Conservation (phyloP, 148 eudicot species). For the Vaccinium macrocarpon region DNA sequence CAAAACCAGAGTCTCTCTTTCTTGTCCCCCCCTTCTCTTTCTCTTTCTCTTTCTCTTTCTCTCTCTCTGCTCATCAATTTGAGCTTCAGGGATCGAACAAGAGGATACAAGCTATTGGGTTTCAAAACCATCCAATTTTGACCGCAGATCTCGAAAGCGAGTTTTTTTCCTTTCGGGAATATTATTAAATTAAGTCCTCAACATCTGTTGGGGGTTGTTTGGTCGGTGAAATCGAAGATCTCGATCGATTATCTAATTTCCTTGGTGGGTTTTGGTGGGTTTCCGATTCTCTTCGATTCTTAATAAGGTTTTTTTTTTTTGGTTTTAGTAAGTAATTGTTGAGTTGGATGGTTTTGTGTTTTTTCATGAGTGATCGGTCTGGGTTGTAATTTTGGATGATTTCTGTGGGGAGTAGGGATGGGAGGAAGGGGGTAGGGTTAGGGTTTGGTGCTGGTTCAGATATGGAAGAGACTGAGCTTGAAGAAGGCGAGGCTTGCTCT, state of each 20-base stretch:
- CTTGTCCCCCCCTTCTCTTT: background rate
- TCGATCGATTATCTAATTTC: conserved; percentile 39
- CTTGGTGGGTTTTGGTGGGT: conserved; percentile 32
- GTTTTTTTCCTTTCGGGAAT: background rate
- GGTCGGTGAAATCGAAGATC: conserved; percentile 41
- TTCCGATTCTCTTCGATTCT: conserved; percentile 28
- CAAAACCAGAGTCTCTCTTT: conserved; percentile 49
- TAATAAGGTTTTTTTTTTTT: conserved; percentile 23
- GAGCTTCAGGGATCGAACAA: conserved; percentile 52
- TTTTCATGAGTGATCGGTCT: conserved; percentile 8
- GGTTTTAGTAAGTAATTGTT: conserved; percentile 20
- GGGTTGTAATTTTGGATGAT: conserved; percentile 46
- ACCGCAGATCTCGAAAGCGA: conserved; percentile 13
- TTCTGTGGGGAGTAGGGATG: conserved; percentile 72
- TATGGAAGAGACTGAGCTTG: conserved; percentile 74
- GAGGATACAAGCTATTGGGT: conserved; percentile 35
- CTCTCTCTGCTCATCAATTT: conserved; percentile 44
- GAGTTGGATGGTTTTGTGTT: conserved; percentile 14
- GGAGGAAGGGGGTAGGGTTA: conserved; percentile 53
- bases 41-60: conserved; percentile 5
- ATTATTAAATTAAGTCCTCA: background rate
- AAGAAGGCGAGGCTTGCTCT: conserved; percentile 85
- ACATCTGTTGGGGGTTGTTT: background rate
- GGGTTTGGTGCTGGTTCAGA: conserved; percentile 39
- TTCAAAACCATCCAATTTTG: conserved; percentile 13